Conservation (phyloP, 495 filamentous ascomycete species). For the Oidiodendron maius region DNA sequence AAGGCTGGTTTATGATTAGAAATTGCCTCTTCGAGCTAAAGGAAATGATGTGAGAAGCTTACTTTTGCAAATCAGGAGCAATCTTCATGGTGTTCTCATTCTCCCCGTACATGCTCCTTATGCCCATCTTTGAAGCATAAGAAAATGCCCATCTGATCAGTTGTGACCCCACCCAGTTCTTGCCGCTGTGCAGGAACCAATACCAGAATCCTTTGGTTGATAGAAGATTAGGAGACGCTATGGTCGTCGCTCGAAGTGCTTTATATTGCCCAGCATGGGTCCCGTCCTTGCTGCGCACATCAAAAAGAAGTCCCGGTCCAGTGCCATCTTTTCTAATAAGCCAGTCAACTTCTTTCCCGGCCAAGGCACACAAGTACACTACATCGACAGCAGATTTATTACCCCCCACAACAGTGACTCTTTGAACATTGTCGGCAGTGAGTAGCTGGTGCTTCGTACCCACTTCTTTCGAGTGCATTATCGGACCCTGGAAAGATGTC, state of each 20-base stretch:
- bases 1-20: neutral
- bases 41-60: neutral
- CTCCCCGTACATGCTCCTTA: neutral
- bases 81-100: constrained; percentile 6
- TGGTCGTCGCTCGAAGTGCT: neutral
- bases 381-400: constrained; percentile 32
- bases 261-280: neutral
- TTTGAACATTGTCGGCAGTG: constrained; percentile 9
- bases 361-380: constrained; percentile 18
- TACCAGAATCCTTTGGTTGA: neutral
- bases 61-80: neutral
- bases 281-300: constrained; percentile 4
- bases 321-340: constrained; percentile 25
- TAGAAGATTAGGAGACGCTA: neutral
- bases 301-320: constrained; percentile 18
- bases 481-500: constrained; percentile 11
- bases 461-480: constrained; percentile 27
- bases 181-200: neutral
- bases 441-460: constrained; percentile 12
- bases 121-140: neutral
- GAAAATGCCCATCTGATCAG: neutral
- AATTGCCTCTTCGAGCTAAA: too few species aligned
- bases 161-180: neutral
- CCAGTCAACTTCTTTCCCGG: constrained; percentile 35
- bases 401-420: constrained; percentile 30